phyloP scores from a whole-genome alignment of 2,329 filamentous ascomycete genomes.

The Penicillium sp. region DNA sequence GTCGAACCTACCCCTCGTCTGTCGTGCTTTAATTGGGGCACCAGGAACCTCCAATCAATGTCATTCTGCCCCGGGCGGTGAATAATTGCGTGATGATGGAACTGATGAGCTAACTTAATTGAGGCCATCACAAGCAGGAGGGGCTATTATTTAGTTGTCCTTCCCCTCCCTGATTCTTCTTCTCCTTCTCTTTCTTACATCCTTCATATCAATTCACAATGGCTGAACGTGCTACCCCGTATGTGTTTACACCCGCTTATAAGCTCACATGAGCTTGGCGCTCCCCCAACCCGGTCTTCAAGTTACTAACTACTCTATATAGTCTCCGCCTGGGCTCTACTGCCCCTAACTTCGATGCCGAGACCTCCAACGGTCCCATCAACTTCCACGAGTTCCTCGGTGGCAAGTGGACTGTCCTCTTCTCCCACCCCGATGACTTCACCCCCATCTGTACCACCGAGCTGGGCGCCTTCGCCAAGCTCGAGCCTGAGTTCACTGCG shows the following conservation, averaged over 20 bases:
- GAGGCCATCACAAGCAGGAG: constrained; percentile 7
- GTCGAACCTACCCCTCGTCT: not conserved
- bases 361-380: constrained; percentile 62
- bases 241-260: constrained; percentile 19
- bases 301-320: constrained; percentile 10
- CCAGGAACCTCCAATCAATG: constrained; percentile 26
- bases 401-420: constrained; percentile 64
- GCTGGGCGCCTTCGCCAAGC: constrained; percentile 87
- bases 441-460: constrained; percentile 96
- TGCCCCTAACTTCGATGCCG: constrained; percentile 65
- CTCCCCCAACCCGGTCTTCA: not conserved
- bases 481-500: constrained; percentile 83
- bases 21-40: not conserved
- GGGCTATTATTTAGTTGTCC: constrained; percentile 15
- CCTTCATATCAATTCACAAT: constrained; percentile 29
- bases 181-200: constrained; percentile 4
- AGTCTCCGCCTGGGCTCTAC: constrained; percentile 61
- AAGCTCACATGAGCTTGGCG: not conserved
- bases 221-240: constrained; percentile 43
- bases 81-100: constrained; percentile 34
- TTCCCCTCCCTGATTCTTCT: not conserved
- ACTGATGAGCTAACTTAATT: constrained; percentile 10
- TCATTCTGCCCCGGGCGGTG: constrained; percentile 29
- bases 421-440: constrained; percentile 73
- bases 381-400: constrained; percentile 69